phyloP scores from a whole-genome alignment of 78 protist species.

The Monocercomonoides exilis region DNA sequence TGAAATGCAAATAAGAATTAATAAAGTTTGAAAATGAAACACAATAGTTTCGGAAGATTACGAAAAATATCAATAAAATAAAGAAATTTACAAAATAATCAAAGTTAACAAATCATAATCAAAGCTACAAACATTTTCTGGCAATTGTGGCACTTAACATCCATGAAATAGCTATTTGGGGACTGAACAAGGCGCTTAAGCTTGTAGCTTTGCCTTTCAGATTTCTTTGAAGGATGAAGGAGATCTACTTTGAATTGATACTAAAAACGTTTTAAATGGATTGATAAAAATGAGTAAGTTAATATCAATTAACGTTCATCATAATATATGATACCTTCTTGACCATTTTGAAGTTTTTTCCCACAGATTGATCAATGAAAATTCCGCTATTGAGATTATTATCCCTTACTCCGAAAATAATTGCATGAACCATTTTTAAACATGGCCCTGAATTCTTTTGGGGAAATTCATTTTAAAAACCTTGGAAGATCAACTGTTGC shows the following conservation, averaged over 20 bases:
- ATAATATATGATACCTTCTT: no score
- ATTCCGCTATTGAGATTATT: no score
- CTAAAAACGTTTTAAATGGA: no score
- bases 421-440: no score
- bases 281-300: no score
- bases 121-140: constrained; percentile 25
- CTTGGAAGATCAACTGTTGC: neutral
- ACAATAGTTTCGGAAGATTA: constrained; percentile 34
- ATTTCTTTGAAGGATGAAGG: constrained; percentile 73
- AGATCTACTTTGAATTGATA: constrained; percentile 54
- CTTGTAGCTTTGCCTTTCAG: constrained; percentile 84
- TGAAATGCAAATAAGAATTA: neutral
- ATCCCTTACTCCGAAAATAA: no score
- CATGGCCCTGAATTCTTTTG: no score
- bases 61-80: neutral
- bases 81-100: neutral
- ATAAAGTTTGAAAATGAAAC: constrained; percentile 3
- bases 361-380: no score
- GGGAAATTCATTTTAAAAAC: neutral
- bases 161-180: constrained; percentile 96
- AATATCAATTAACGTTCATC: no score
- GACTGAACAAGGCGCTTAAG: constrained; percentile 91
- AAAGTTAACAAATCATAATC: neutral
- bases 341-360: no score
- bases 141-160: constrained; percentile 92